These are phyloP conservation scores for Trichoderma guizhouense DNA, from an alignment of 2,329 filamentous ascomycete species.

Conservation along the genomic window DNA sequence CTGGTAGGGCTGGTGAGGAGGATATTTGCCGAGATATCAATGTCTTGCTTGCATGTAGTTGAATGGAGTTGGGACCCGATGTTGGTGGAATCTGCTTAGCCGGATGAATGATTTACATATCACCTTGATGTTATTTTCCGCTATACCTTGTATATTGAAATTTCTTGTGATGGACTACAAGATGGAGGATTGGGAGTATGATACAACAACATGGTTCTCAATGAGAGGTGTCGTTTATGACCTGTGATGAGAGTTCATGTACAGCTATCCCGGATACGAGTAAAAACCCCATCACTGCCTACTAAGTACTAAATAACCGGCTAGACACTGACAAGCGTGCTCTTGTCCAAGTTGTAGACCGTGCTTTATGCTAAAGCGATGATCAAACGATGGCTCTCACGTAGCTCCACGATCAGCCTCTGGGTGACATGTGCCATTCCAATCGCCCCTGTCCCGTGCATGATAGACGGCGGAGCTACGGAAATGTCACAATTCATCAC, in stretches of 20 bases:
- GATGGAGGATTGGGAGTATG: background rate
- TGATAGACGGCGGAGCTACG: conserved; percentile 4
- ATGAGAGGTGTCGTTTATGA: background rate
- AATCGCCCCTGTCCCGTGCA: background rate
- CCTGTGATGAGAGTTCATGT: background rate
- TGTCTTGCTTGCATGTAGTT: background rate
- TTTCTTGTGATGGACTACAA: background rate
- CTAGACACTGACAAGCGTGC: background rate
- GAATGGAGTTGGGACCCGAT: background rate
- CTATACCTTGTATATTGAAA: background rate
- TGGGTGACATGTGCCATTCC: conserved; percentile 5
- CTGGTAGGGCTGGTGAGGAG: background rate
- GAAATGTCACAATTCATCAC: background rate
- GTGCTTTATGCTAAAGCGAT: conserved; percentile 12
- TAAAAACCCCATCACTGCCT: background rate
- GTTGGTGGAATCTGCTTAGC: background rate
- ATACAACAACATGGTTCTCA: background rate
- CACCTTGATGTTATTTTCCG: background rate
- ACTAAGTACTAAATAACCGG: background rate
- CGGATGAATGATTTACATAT: background rate
- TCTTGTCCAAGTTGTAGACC: background rate
- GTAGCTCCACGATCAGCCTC: conserved; percentile 3
- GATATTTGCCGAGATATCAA: background rate
- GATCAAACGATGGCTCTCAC: conserved; percentile 4
- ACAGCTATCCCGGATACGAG: background rate